These are phyloP conservation scores for Geranium rotundifolium DNA, from an alignment of 345 rosid species.

Conservation along the genomic window DNA sequence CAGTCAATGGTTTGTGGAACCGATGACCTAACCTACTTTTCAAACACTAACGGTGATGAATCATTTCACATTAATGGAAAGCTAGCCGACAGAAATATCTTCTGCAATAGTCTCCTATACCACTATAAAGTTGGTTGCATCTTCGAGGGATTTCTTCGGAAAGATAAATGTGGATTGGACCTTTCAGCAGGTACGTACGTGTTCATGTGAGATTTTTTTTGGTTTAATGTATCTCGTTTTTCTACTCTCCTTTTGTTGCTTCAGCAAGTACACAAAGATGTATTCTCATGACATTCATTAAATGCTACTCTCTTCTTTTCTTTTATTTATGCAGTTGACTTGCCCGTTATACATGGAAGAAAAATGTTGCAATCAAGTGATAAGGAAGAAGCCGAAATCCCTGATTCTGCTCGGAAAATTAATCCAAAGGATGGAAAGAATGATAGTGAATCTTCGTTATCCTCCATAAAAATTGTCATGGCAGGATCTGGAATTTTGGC, in stretches of 20 bases:
- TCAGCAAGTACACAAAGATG: neutral
- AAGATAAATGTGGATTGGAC: constrained; percentile 27
- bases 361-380: constrained; percentile 36
- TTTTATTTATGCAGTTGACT: constrained; percentile 24
- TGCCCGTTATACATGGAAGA: constrained; percentile 27
- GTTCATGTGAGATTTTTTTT: constrained; percentile 6
- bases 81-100: constrained; percentile 30
- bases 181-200: constrained; percentile 50
- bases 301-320: constrained; percentile 1
- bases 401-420: constrained; percentile 8
- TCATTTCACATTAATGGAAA: constrained; percentile 50
- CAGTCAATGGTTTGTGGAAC: constrained; percentile 41
- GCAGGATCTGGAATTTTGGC: constrained; percentile 44
- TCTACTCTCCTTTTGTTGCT: neutral
- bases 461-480: constrained; percentile 25
- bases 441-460: constrained; percentile 5
- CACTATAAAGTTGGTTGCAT: constrained; percentile 36
- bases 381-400: constrained; percentile 8
- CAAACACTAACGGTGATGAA: constrained; percentile 24
- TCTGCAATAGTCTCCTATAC: constrained; percentile 47
- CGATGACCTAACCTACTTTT: constrained; percentile 36
- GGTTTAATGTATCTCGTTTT: neutral
- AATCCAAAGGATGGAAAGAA: constrained; percentile 8
- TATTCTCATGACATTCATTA: constrained; percentile 7
- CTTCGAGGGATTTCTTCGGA: constrained; percentile 20